Conservation (phyloP, 352 stramenopile genomes). For the Saprolegnia diclina region DNA sequence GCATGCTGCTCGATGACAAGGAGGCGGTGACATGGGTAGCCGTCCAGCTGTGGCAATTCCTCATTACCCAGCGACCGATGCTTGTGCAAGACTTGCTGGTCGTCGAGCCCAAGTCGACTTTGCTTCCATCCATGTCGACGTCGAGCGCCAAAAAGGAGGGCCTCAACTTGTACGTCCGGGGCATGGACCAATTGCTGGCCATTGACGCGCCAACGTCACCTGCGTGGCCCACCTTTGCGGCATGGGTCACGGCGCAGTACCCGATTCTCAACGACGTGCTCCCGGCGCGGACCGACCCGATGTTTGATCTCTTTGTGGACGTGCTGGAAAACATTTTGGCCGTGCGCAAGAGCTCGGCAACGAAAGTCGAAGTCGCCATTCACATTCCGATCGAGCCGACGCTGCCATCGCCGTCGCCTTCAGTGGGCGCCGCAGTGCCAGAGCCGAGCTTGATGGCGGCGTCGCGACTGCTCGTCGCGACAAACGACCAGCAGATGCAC, state of each 20-base stretch:
- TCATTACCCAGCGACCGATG: conserved; percentile 62
- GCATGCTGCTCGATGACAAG: conserved; percentile 56
- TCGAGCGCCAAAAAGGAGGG: conserved; percentile 55
- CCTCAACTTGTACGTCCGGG: conserved; percentile 67
- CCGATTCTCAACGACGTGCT: conserved; percentile 62
- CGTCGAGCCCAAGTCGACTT: conserved; percentile 52
- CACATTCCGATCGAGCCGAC: background rate
- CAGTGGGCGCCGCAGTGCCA: background rate
- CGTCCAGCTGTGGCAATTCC: conserved; percentile 62
- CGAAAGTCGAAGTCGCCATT: conserved; percentile 7
- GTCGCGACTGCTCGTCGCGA: background rate
- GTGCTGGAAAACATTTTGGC: conserved; percentile 44
- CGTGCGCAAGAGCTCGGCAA: conserved; percentile 40
- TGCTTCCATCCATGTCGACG: conserved; percentile 62
- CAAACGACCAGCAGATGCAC: background rate
- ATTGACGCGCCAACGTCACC: conserved; percentile 29
- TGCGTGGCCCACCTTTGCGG: conserved; percentile 40
- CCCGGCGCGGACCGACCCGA: conserved; percentile 51
- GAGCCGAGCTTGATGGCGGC: background rate
- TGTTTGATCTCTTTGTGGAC: conserved; percentile 50
- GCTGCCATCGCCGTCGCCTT: background rate
- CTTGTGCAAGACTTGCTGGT: conserved; percentile 73
- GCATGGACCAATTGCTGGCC: conserved; percentile 61
- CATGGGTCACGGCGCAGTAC: conserved; percentile 67
- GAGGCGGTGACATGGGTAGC: conserved; percentile 39